A percentile compares a stretch with the other conserved stretches of the same genome.
phyloP scores from a whole-genome alignment of 1,139 yeast species.

The Magnusiomyces ingens region DNA sequence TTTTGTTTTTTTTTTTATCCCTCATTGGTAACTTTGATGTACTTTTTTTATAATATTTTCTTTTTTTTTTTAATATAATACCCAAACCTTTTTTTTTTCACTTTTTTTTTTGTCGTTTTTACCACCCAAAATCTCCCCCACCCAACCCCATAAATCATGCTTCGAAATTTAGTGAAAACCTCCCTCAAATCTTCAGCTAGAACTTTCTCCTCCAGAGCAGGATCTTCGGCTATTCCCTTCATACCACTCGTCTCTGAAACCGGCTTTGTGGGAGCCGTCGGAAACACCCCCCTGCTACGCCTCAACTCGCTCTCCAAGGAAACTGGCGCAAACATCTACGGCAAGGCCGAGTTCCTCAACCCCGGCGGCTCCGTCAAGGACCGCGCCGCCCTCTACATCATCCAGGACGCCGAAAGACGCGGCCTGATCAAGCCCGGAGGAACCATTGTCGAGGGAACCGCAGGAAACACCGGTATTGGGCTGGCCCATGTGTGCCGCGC shows the following conservation, averaged over 20 bases:
- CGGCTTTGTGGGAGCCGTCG: conserved; percentile 73
- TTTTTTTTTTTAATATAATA: too few species aligned
- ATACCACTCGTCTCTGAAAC: conserved; percentile 53
- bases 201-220: not conserved
- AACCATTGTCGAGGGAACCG: conserved; percentile 64
- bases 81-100: too few species aligned
- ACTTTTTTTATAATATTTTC: too few species aligned
- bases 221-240: conserved; percentile 36
- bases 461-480: conserved; percentile 86
- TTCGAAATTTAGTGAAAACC: not conserved
- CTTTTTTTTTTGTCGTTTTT: too few species aligned
- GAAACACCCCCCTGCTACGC: conserved; percentile 76
- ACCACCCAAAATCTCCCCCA: too few species aligned
- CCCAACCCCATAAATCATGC: not conserved
- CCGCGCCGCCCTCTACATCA: conserved; percentile 74
- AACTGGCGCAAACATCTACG: conserved; percentile 71
- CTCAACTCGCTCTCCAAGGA: conserved; percentile 55
- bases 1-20: too few species aligned
- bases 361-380: conserved; percentile 95
- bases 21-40: too few species aligned
- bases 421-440: conserved; percentile 68
- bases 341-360: conserved; percentile 87
- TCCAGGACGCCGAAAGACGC: conserved; percentile 69
- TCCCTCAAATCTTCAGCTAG: not conserved
- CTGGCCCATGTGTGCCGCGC: conserved; percentile 82